Conservation (phyloP, 192 early-diverging fungal species). For the Dissophora globulifera region DNA sequence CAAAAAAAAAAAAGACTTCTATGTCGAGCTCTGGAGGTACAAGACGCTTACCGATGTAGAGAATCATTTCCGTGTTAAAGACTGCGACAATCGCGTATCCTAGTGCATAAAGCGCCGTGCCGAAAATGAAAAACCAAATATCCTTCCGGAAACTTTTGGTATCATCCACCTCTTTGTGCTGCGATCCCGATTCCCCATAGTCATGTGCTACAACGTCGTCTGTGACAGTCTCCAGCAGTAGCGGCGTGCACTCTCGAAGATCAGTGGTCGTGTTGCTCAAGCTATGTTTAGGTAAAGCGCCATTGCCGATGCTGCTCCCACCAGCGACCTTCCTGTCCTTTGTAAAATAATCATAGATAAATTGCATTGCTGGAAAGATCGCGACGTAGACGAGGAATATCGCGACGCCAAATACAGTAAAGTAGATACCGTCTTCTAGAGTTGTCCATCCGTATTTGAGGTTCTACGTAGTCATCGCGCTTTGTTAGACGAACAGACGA, state of each 20-base stretch:
- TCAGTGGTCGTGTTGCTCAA: background rate
- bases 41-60: slow-evolving; percentile 9
- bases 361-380: slow-evolving; percentile 17
- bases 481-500: too few relatives aligned
- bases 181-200: too few relatives aligned
- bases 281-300: too few relatives aligned
- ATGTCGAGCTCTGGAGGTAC: too few relatives aligned
- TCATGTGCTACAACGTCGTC: background rate
- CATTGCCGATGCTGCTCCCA: too few relatives aligned
- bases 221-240: background rate
- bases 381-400: slow-evolving; percentile 19
- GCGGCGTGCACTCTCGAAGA: background rate
- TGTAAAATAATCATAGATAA: background rate
- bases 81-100: slow-evolving; percentile 16
- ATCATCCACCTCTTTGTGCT: background rate
- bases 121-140: slow-evolving; percentile 26
- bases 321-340: background rate
- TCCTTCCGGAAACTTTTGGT: slow-evolving; percentile 1
- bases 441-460: slow-evolving; percentile 4
- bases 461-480: too few relatives aligned
- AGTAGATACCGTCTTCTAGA: background rate
- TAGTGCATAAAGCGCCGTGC: background rate
- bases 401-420: background rate
- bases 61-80: background rate
- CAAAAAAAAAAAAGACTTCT: too few relatives aligned